phyloP scores from a whole-genome alignment of 75 land plant species.

The Cupressus sempervirens region DNA sequence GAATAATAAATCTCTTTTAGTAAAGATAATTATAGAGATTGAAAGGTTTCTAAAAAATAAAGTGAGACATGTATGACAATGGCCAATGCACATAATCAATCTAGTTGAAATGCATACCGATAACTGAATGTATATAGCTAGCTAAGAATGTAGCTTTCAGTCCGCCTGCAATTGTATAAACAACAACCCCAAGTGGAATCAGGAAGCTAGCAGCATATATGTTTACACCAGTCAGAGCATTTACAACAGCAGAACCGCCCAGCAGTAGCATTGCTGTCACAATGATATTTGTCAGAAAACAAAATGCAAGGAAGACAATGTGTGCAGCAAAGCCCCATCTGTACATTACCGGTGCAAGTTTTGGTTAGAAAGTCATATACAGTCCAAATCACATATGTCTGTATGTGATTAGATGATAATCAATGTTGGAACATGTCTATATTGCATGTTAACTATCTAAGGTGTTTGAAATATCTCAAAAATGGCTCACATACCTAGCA shows the following conservation, averaged over 20 bases:
- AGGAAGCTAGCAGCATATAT: conserved; percentile 93
- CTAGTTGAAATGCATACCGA: conserved; percentile 40
- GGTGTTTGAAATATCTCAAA: neutral
- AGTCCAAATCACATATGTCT: neutral
- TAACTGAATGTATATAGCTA: conserved; percentile 93
- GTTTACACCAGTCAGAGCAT: conserved; percentile 90
- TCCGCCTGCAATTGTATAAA: conserved; percentile 92
- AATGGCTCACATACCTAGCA: conserved; percentile 53
- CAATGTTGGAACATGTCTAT: neutral
- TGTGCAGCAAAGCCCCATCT: conserved; percentile 94
- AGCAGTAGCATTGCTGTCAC: conserved; percentile 99
- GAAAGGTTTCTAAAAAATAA: neutral
- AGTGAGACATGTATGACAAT: neutral
- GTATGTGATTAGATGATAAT: neutral
- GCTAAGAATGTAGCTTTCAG: conserved; percentile 96
- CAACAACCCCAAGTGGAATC: conserved; percentile 89
- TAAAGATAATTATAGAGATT: neutral
- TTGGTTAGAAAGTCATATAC: neutral
- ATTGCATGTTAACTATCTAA: neutral
- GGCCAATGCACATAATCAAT: neutral
- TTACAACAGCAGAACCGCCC: conserved; percentile 96
- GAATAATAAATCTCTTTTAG: neutral
- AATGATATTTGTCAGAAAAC: conserved; percentile 94
- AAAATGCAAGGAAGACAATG: conserved; percentile 83
- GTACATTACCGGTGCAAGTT: conserved; percentile 6